Base-by-base conservation (phyloP, 2,329 filamentous ascomycete genomes). In the Xylaria sp. region DNA sequence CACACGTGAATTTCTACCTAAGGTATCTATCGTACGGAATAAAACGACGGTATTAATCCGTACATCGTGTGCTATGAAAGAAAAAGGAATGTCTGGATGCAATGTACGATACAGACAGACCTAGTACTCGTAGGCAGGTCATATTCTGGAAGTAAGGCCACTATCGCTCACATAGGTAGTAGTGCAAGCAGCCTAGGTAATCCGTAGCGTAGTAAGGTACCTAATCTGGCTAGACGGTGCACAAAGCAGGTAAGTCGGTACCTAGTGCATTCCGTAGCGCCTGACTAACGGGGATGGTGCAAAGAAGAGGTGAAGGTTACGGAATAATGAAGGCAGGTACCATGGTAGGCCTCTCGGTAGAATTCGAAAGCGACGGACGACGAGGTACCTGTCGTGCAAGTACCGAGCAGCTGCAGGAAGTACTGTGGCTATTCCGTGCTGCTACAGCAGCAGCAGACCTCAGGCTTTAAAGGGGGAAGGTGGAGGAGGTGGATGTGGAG, bases 381-480 rank as follows among this genome's bases (percentile, higher is more conserved):
- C 23, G 23, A 30, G 23, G 37, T 46, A 46, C 11, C 6, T 46
- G 42, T n/a, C 5, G 5, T n/a, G 42, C 5, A 46, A 13, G 42
- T 46, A 46, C 42, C 10, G n/a, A 46, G 9, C 13, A n/a, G 11
- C 5, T 11, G 13, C 42, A 13, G 42, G 5, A 46, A 16, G 42
- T 46, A 46, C 42, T 39, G 37, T 53, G 35, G 52, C 52, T 18
- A 39, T 11, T 30, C 23, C 23, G 23, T 30, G 23, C 23, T 30
- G 23, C 23, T 30, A 30, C 16, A 30, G 23, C 23, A 30, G 23
- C 23, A 30, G 23, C 18, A 53, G 13, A 49, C 37, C 6, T 47
- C 37, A 48, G 47, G 30, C 34, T 49, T 52, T 59, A 57, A 62
- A 60, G 55, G 58, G 60, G 60, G 19, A 34, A 52, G 48, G 58